phyloP scores from a whole-genome alignment of 2,329 filamentous ascomycete genomes.

The Pseudocercospora macadamiae region DNA sequence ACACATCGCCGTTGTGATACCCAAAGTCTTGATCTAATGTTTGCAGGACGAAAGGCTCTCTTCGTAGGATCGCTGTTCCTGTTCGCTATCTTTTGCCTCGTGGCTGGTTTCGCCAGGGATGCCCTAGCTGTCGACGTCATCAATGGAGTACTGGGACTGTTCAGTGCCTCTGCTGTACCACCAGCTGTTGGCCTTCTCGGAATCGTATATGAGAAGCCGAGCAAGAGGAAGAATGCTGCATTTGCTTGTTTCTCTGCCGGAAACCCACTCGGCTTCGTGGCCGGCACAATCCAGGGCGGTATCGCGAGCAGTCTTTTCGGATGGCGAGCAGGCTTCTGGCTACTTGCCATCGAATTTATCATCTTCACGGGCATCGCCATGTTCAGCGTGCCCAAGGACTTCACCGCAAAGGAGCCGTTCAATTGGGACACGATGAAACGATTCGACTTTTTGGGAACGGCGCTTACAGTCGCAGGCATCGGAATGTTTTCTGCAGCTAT shows the following conservation, averaged over 20 bases:
- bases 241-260: conserved; percentile 66
- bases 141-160: conserved; percentile 66
- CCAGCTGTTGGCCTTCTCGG: conserved; percentile 68
- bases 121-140: conserved; percentile 65
- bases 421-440: conserved; percentile 55
- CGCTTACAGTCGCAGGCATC: conserved; percentile 65
- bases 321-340: conserved; percentile 66
- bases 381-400: conserved; percentile 64
- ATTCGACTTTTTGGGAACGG: conserved; percentile 65
- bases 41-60: conserved; percentile 57
- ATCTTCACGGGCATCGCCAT: conserved; percentile 60
- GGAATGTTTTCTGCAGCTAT: conserved; percentile 66
- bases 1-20: neutral
- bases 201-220: conserved; percentile 64
- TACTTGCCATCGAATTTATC: conserved; percentile 66
- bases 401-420: conserved; percentile 48
- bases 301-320: conserved; percentile 63
- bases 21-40: neutral
- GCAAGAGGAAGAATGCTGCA: conserved; percentile 64
- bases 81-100: conserved; percentile 60
- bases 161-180: conserved; percentile 65
- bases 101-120: conserved; percentile 62
- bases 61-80: conserved; percentile 63
- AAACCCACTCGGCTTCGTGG: conserved; percentile 61
- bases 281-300: conserved; percentile 63